Evolutionary conservation across 305 asterid species (phyloP).

Genomic region (Striga hermonthica): DNA sequence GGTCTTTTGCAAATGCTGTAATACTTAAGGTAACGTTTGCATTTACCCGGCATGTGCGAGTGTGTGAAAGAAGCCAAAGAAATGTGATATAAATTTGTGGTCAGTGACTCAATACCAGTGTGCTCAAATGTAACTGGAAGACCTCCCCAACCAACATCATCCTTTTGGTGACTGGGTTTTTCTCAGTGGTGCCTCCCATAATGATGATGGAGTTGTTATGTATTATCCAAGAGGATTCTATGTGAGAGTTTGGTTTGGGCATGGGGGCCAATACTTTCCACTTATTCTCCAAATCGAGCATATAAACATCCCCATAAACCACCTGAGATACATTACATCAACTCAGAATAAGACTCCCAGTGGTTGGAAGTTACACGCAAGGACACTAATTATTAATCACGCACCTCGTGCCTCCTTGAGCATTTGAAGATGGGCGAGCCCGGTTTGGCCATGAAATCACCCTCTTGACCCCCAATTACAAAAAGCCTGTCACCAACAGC

Average conservation of each 20-base stretch:
- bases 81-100: neutral
- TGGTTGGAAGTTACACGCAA: slow-evolving; percentile 7
- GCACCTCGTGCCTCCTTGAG: slow-evolving; percentile 68
- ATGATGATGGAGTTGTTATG: slow-evolving; percentile 55
- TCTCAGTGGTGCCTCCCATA: slow-evolving; percentile 75
- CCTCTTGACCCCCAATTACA: slow-evolving; percentile 88
- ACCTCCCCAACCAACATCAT: slow-evolving; percentile 81
- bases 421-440: slow-evolving; percentile 81
- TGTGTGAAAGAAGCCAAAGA: neutral
- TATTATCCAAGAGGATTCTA: slow-evolving; percentile 63
- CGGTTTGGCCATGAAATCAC: slow-evolving; percentile 82
- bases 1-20: too few species aligned
- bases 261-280: slow-evolving; percentile 56
- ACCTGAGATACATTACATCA: slow-evolving; percentile 36
- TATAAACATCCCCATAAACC: slow-evolving; percentile 69
- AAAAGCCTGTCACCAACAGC: slow-evolving; percentile 55
- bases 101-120: slow-evolving; percentile 38
- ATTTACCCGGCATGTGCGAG: neutral
- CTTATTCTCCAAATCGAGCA: slow-evolving; percentile 56
- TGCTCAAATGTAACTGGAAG: slow-evolving; percentile 49
- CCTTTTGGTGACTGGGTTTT: slow-evolving; percentile 64
- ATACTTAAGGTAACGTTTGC: neutral
- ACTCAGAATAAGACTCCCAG: neutral
- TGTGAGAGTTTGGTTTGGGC: slow-evolving; percentile 74
- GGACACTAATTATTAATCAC: neutral